These are phyloP conservation scores for Coemansia sp. DNA, from an alignment of 192 early-diverging fungal species.

Conservation along the genomic window DNA sequence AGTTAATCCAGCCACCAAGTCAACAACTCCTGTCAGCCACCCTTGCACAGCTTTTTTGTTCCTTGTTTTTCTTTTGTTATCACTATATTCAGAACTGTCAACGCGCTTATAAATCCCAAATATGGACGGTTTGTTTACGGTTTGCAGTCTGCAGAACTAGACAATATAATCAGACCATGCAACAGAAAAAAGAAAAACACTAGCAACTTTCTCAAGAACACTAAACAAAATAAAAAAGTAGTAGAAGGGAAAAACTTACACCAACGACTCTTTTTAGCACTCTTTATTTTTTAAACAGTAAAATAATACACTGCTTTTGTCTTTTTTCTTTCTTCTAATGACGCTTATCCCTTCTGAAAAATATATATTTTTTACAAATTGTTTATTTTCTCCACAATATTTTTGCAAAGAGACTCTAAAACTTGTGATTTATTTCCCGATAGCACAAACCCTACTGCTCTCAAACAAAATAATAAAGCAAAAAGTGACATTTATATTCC, in stretches of 20 bases:
- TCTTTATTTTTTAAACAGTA: neutral
- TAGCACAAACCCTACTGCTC: neutral
- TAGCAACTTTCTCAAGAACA: no score
- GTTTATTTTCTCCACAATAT: neutral
- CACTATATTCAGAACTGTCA: neutral
- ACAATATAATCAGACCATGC: neutral
- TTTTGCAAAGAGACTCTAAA: neutral
- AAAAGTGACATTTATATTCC: neutral
- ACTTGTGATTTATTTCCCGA: neutral
- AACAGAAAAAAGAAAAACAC: neutral
- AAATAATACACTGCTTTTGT: neutral
- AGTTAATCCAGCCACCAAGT: neutral
- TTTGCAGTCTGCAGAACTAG: neutral
- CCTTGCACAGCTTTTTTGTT: neutral
- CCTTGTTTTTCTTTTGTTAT: neutral
- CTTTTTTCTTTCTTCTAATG: neutral
- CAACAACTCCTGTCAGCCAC: neutral
- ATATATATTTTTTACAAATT: neutral
- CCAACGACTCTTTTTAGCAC: neutral
- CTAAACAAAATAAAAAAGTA: neutral
- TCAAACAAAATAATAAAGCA: neutral
- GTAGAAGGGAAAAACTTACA: neutral
- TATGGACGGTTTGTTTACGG: neutral
- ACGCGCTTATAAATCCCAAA: neutral
- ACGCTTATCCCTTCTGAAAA: neutral